Evolutionary conservation across 768 basidiomycete genomes (phyloP), one percentile per base, ranked within the genome.

Genomic region (Panus rudis): DNA sequence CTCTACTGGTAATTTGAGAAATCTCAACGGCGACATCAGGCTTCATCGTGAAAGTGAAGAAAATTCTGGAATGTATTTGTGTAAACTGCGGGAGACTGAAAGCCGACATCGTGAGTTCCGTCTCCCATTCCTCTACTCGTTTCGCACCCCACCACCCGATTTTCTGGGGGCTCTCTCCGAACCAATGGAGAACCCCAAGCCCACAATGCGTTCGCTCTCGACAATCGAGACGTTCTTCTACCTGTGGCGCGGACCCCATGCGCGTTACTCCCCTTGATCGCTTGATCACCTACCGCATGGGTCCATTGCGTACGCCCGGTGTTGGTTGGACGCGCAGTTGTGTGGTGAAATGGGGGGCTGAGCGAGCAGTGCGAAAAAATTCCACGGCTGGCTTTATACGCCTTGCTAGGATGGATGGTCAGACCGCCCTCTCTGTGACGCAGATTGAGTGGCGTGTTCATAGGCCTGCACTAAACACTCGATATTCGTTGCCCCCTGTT

Each of bases 21-120:
- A 17, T 37, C 7, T 45, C 41, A n/a, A 11, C 32, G 22, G 25
- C 45, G 27, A 35, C 37, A 12, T 12, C 56, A 85, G 92, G 96
- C 41, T 99, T 99, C 69, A 83, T 98, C 57, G 76, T 89, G 64
- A 98, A 98, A 80, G 92, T 98, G 65, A 99, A 99, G 76, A 98
- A 99, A 76, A 96, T 99, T 61, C 67, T 97, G 71, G 96, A 99
- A 74, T 87, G 85, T 68, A 91, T 99, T 52, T 99, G 96, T 73
- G 89, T 94, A 54, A 93, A 94, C 61, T 99, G 96, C 64, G 96
- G 96, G 62, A 93, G 88, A 68, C 76, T 98, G 54, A 97, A 96
- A 75, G 90, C 88, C 51, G 91, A 97, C 69, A 83, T 82, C 75
- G 92, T 96, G 81, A 90, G 92, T 91, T 65, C 69, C 56, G 69